A percentile compares a stretch with the other conserved stretches of the same genome.
Evolutionary conservation across 83 land plant genomes (phyloP).

Genomic region (Larix sibirica): DNA sequence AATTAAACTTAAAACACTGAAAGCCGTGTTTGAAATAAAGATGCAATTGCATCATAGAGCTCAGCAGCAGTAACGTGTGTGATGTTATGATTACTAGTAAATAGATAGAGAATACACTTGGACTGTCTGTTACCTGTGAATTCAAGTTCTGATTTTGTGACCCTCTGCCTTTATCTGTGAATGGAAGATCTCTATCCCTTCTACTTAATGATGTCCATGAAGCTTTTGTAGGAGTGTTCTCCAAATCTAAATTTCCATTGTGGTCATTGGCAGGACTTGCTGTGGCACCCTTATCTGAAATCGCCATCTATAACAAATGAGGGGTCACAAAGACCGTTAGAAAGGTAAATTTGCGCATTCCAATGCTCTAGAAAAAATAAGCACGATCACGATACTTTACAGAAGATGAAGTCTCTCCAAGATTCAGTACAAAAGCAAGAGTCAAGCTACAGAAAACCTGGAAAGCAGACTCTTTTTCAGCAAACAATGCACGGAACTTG

Average conservation of each 20-base stretch:
- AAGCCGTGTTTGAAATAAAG: neutral
- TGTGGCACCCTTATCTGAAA: neutral
- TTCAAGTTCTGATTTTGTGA: constrained; percentile 10
- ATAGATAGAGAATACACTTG: neutral
- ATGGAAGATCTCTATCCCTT: constrained; percentile 11
- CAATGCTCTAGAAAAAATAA: neutral
- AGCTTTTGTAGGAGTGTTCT: constrained; percentile 6
- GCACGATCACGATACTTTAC: neutral
- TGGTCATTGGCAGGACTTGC: neutral
- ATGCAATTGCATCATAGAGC: neutral
- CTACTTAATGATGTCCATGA: neutral
- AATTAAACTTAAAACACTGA: too few species aligned
- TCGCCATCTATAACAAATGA: neutral
- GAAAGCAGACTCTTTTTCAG: constrained; percentile 75
- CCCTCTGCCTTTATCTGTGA: constrained; percentile 10
- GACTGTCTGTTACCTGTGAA: constrained; percentile 7
- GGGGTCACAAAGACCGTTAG: neutral
- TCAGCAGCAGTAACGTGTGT: neutral
- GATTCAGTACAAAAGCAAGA: neutral
- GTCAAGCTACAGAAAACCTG: constrained; percentile 46
- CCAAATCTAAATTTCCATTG: neutral
- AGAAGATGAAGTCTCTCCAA: neutral
- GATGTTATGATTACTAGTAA: too few species aligned
- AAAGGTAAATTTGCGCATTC: neutral
- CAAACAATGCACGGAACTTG: constrained; percentile 39